Evolutionary conservation across 805 yeast species (phyloP), one percentile per base, ranked within the genome.

Genomic region (Candida koratica): DNA sequence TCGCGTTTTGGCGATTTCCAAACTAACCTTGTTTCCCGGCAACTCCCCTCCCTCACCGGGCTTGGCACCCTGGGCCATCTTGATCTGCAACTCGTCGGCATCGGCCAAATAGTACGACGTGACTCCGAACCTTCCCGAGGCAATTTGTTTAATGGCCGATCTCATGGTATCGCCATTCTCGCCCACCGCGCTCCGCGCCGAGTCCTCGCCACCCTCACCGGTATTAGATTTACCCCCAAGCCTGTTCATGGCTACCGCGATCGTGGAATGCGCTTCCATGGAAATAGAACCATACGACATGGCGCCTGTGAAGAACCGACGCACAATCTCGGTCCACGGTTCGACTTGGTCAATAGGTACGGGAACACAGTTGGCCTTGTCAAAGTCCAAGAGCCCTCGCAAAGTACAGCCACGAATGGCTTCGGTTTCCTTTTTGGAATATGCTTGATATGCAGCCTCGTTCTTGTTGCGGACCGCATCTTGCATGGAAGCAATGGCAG

Each of bases 21-120:
- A 77, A 17, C 90, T 76, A 32, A 90, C 98, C 65, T 90, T 90
- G 67, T 84, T 84, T 41, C 95, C 96, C 24, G 96, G 96, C 49
- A 88, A 72, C 64, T 93, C 97, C 73, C 98, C 98, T 73, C 98
- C 98, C 71, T 93, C 97, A 69, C 97, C 98, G 8, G 97, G 97
- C 67, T 90, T 90, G 37, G 98, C 98, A 67, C 98, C 97, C 67
- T 90, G 98, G 7, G 97, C 97, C 89, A 90, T 88, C 69, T 90
- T 90, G 62, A 90, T 93, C 66, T 90, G 98, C 45, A 90, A 78
- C 68, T 90, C 97, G 54, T 90, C 97, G 28, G 97, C 95, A 65
- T 90, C 97, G 24, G 96, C 79, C 52, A 90, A 71, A 61, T 93
- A 90, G 64, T 82, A 78, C 3, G 97, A 87, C 3, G 98, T 90